These are phyloP conservation scores for Decorospora gaudefroyi DNA, from an alignment of 2,329 filamentous ascomycete species.

Conservation along the genomic window DNA sequence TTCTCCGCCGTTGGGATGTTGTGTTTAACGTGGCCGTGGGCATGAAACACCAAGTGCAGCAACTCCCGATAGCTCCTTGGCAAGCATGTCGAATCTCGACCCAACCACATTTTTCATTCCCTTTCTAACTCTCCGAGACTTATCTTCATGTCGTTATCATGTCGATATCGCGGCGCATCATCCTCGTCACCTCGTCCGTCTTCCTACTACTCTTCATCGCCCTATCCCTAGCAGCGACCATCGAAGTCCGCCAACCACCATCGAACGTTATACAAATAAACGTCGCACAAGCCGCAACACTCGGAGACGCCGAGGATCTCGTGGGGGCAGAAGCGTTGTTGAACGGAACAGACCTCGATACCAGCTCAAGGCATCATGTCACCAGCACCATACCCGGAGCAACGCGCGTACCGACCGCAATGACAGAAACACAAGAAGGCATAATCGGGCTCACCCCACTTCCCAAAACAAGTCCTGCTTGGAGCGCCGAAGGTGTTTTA, in stretches of 20 bases:
- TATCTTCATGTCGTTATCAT: constrained; percentile 16
- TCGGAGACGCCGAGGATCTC: constrained; percentile 20
- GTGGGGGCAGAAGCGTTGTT: constrained; percentile 31
- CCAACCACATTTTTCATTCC: not conserved
- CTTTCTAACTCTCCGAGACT: not conserved
- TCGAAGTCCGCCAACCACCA: constrained; percentile 35
- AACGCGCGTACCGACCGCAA: constrained; percentile 18
- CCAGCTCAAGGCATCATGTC: constrained; percentile 33
- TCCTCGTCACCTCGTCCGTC: constrained; percentile 32
- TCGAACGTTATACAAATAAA: constrained; percentile 29
- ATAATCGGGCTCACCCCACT: constrained; percentile 32
- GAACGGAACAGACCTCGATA: constrained; percentile 39
- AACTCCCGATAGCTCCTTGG: constrained; percentile 16
- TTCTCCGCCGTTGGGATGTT: no score
- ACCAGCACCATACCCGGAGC: constrained; percentile 19
- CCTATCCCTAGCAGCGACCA: constrained; percentile 33
- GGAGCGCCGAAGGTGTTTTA: constrained; percentile 32
- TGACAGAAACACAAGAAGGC: constrained; percentile 28
- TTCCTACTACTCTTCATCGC: constrained; percentile 37
- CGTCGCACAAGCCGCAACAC: constrained; percentile 36
- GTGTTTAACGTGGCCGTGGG: constrained; percentile 6
- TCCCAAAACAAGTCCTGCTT: constrained; percentile 19
- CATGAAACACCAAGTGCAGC: constrained; percentile 29
- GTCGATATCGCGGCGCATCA: constrained; percentile 26
- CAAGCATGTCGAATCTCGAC: constrained; percentile 6